These are phyloP conservation scores for Triglochin maritima DNA, from an alignment of 106 monocot species.

Conservation along the genomic window DNA sequence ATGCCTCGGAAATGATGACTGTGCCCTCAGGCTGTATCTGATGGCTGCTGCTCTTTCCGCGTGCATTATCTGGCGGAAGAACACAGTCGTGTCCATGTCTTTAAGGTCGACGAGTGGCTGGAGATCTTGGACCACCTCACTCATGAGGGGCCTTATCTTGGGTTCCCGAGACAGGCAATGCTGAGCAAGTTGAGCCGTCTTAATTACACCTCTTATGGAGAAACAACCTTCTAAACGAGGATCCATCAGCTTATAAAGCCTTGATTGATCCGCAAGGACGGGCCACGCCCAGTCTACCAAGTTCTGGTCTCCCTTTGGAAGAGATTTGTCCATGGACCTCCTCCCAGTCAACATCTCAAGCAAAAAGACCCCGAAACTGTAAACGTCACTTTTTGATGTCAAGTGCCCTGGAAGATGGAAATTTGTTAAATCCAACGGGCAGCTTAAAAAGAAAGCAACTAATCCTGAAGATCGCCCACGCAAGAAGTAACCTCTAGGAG, in stretches of 20 bases:
- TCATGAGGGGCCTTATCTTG: constrained; percentile 35
- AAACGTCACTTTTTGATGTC: constrained; percentile 38
- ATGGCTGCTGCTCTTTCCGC: constrained; percentile 11
- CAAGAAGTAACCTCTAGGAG: too few species aligned
- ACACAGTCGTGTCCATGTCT: constrained; percentile 26
- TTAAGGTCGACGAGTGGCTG: constrained; percentile 28
- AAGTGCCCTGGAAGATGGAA: constrained; percentile 19
- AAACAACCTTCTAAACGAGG: constrained; percentile 30
- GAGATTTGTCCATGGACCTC: constrained; percentile 38
- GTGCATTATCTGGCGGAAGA: constrained; percentile 27
- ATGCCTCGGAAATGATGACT: constrained; percentile 29
- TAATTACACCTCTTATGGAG: constrained; percentile 34
- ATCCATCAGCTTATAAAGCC: constrained; percentile 27
- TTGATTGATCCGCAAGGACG: constrained; percentile 14
- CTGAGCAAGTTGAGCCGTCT: constrained; percentile 22
- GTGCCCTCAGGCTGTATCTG: constrained; percentile 28
- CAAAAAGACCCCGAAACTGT: constrained; percentile 35
- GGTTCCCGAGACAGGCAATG: constrained; percentile 28
- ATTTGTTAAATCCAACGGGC: too few species aligned
- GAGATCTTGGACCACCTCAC: constrained; percentile 27
- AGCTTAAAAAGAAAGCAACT: too few species aligned
- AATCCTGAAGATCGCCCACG: too few species aligned
- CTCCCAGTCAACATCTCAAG: constrained; percentile 32
- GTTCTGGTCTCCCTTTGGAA: constrained; percentile 37
- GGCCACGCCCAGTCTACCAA: constrained; percentile 37